phyloP scores from a whole-genome alignment of 805 yeast species.

The Lachancea sp. region DNA sequence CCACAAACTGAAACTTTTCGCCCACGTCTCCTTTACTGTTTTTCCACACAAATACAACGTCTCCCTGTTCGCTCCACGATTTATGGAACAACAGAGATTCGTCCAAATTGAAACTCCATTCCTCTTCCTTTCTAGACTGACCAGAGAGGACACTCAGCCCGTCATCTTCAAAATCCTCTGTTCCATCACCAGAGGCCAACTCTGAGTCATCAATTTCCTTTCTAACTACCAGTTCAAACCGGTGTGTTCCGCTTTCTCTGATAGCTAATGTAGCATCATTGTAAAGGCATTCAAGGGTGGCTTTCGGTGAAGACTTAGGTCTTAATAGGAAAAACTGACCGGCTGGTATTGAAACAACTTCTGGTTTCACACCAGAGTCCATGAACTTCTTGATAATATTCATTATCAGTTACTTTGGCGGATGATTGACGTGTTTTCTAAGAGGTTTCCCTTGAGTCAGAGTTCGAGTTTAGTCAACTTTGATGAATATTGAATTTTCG shows the following conservation, averaged over 20 bases:
- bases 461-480: no score
- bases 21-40: constrained; percentile 84
- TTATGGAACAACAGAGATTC: constrained; percentile 52
- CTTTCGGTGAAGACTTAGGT: constrained; percentile 75
- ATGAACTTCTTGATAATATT: constrained; percentile 65
- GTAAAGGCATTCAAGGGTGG: constrained; percentile 75
- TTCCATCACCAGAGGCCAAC: constrained; percentile 43
- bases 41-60: constrained; percentile 64
- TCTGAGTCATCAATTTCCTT: constrained; percentile 66
- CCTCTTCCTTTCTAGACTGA: constrained; percentile 43
- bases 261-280: constrained; percentile 74
- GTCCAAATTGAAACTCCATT: constrained; percentile 64
- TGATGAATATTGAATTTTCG: no score
- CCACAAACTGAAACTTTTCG: constrained; percentile 74
- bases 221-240: constrained; percentile 64
- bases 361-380: constrained; percentile 50
- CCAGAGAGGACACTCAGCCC: constrained; percentile 30
- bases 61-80: constrained; percentile 46
- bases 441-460: no score
- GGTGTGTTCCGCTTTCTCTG: constrained; percentile 57
- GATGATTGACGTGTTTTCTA: no score
- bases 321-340: constrained; percentile 75
- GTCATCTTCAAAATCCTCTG: constrained; percentile 39
- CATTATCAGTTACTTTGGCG: constrained; percentile 37
- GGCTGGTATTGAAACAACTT: constrained; percentile 61